Conservation (phyloP, 345 rosid species). For the Bruguiera sexangula region DNA sequence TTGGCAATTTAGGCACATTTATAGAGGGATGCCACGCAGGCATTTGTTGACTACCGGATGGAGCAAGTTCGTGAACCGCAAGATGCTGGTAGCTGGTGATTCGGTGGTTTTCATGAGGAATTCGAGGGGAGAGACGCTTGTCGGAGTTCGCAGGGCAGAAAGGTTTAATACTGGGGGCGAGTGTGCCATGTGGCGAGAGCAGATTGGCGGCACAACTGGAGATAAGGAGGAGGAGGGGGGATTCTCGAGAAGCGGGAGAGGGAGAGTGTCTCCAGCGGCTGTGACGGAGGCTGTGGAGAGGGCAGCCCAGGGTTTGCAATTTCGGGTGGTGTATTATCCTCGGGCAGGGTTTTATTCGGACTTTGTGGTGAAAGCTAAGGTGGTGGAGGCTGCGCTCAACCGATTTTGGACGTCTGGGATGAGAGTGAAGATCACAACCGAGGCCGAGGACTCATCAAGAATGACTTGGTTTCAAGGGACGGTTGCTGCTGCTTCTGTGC, state of each 20-base stretch:
- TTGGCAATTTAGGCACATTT: constrained; percentile 88
- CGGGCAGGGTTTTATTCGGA: constrained; percentile 60
- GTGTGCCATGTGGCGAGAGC: constrained; percentile 49
- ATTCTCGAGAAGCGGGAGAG: constrained; percentile 41
- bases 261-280: constrained; percentile 42
- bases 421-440: constrained; percentile 78
- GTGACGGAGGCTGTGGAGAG: constrained; percentile 51
- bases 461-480: constrained; percentile 77
- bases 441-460: constrained; percentile 74
- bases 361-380: constrained; percentile 73
- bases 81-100: constrained; percentile 89
- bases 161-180: constrained; percentile 33
- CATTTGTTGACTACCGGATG: constrained; percentile 92
- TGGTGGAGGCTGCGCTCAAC: constrained; percentile 58
- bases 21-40: constrained; percentile 82
- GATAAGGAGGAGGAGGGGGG: constrained; percentile 21
- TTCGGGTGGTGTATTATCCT: constrained; percentile 81
- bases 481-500: constrained; percentile 36
- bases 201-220: constrained; percentile 17
- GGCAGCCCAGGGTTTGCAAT: constrained; percentile 55
- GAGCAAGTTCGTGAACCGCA: constrained; percentile 86
- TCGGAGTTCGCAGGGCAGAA: constrained; percentile 61
- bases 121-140: constrained; percentile 45
- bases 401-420: constrained; percentile 57
- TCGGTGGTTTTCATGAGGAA: constrained; percentile 81